Percentiles rank a stretch among this genome's conserved stretches.
Evolutionary conservation across 75 land plant species (phyloP).

Genomic region (Cupressus sempervirens): DNA sequence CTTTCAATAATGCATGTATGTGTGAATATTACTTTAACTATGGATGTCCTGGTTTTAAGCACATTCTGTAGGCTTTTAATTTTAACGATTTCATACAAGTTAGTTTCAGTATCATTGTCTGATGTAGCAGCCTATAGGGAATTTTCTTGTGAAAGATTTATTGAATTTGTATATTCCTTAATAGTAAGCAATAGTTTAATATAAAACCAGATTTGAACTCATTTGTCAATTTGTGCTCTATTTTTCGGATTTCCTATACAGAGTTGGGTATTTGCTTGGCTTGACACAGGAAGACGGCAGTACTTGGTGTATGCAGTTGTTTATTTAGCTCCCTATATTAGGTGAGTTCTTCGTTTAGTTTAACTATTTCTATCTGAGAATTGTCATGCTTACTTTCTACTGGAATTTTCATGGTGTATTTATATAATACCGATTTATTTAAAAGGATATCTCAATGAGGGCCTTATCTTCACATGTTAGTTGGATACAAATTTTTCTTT

Average conservation of each 20-base stretch:
- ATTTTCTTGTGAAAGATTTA: not conserved
- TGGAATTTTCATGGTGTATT: constrained; percentile 3
- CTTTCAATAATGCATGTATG: not conserved
- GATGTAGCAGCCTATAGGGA: not conserved
- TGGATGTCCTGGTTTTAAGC: not conserved
- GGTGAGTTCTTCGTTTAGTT: constrained; percentile 25
- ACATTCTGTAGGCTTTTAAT: not conserved
- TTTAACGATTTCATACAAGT: not conserved
- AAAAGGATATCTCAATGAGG: not conserved
- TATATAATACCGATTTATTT: not conserved
- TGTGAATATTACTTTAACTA: not conserved
- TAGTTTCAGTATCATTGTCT: not conserved
- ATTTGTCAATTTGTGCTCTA: not conserved
- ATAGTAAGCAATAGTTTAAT: not conserved
- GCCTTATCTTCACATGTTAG: not conserved
- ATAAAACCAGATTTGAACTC: not conserved
- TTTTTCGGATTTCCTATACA: constrained; percentile 19
- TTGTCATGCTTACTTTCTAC: not conserved
- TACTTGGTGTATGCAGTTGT: constrained; percentile 74
- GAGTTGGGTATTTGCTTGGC: constrained; percentile 98
- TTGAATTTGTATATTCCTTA: not conserved
- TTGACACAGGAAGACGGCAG: constrained; percentile 66
- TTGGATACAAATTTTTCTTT: not conserved
- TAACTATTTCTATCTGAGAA: not conserved
- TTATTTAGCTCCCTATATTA: constrained; percentile 80